Evolutionary conservation across 352 stramenopile genomes (phyloP).

Genomic region (Pythium grandisporangium): DNA sequence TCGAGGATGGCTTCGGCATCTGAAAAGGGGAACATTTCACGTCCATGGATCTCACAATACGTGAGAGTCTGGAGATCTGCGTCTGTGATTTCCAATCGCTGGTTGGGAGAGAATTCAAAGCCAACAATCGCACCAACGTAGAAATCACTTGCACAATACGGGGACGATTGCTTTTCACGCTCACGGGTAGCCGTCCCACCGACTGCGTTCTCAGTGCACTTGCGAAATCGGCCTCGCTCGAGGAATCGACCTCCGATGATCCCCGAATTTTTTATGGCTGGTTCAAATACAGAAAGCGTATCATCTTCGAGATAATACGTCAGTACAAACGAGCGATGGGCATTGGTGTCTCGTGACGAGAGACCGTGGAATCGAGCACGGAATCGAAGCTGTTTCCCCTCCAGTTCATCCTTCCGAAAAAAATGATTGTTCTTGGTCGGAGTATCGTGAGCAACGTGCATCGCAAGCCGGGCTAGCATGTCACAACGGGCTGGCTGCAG

Average conservation of each 20-base stretch:
- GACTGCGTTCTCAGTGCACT: constrained; percentile 10
- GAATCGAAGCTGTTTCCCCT: constrained; percentile 69
- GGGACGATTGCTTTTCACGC: constrained; percentile 18
- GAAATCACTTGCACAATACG: constrained; percentile 50
- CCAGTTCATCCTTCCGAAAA: constrained; percentile 28
- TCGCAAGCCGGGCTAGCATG: neutral
- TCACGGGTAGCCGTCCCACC: constrained; percentile 19
- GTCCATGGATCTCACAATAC: constrained; percentile 72
- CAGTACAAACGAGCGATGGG: constrained; percentile 59
- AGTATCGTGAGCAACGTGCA: neutral
- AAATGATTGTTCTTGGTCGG: constrained; percentile 11
- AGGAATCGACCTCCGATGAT: constrained; percentile 60
- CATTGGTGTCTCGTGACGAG: constrained; percentile 21
- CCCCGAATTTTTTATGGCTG: constrained; percentile 55
- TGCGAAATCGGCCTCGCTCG: constrained; percentile 62
- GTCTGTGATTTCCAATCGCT: constrained; percentile 62
- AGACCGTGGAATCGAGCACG: constrained; percentile 48
- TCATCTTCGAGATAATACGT: constrained; percentile 77
- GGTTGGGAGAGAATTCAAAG: constrained; percentile 64
- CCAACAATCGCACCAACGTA: constrained; percentile 56
- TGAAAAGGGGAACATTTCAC: constrained; percentile 56
- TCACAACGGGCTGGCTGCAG: neutral
- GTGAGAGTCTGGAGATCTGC: constrained; percentile 63
- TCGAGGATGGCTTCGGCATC: constrained; percentile 28
- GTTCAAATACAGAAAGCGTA: constrained; percentile 71